phyloP scores from a whole-genome alignment of 2,329 filamentous ascomycete genomes.

The Colletotrichum australisinense region DNA sequence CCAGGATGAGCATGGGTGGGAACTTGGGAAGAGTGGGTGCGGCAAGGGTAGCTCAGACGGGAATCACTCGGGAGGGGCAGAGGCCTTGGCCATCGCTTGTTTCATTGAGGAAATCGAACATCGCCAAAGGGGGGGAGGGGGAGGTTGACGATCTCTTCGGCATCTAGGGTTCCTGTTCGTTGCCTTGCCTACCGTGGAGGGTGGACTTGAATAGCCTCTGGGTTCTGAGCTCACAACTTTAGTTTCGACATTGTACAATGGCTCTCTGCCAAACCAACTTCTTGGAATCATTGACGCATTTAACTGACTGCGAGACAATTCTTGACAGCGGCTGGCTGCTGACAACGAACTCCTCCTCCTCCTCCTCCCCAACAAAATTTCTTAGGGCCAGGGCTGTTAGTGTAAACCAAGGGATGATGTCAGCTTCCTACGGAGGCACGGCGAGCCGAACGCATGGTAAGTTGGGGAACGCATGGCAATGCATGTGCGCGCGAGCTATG shows the following conservation, averaged over 20 bases:
- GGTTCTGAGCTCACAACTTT: neutral
- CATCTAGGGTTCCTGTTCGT: neutral
- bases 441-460: conserved; percentile 26
- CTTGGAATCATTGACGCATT: neutral
- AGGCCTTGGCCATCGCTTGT: conserved; percentile 30
- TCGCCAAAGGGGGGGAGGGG: neutral
- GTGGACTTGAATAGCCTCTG: neutral
- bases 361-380: neutral
- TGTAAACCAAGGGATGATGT: conserved; percentile 19
- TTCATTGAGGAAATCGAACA: conserved; percentile 26
- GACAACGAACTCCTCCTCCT: neutral
- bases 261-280: neutral
- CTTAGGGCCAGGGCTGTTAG: conserved; percentile 10
- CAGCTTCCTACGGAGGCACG: conserved; percentile 22
- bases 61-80: conserved; percentile 26
- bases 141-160: conserved; percentile 4
- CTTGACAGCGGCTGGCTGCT: neutral
- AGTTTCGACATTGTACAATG: neutral
- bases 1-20: conserved; percentile 20
- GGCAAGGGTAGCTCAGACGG: conserved; percentile 35
- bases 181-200: neutral
- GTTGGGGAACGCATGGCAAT: neutral
- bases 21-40: conserved; percentile 8
- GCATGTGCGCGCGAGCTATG: conserved; percentile 8
- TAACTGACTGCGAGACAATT: neutral